Conservation (phyloP, 2,329 filamentous ascomycete genomes). For the Fonsecaea multimorphosa region DNA sequence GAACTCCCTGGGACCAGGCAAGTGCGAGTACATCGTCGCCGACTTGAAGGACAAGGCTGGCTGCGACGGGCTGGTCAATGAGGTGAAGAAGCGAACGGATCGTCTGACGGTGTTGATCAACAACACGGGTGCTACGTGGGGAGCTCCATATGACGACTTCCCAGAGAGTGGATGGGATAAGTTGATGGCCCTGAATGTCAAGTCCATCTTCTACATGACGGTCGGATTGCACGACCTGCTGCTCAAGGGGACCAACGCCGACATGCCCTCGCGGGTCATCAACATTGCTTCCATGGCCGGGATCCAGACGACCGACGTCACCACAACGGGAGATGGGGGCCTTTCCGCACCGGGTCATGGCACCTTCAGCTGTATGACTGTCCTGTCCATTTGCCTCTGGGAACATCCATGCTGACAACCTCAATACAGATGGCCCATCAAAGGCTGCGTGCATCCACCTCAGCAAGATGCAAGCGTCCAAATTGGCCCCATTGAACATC, state of each 20-base stretch:
- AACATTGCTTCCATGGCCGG: conserved; percentile 60
- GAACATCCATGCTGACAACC: conserved; percentile 9
- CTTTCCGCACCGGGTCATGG: conserved; percentile 59
- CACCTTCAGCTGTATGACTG: conserved; percentile 54
- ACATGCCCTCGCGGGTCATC: conserved; percentile 57
- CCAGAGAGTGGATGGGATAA: conserved; percentile 65
- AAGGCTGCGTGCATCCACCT: conserved; percentile 62
- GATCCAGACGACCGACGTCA: conserved; percentile 54
- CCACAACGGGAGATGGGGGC: conserved; percentile 55
- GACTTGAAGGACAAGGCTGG: conserved; percentile 61
- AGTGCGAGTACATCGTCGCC: conserved; percentile 58
- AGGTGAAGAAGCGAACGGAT: conserved; percentile 53
- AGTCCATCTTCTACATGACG: conserved; percentile 57
- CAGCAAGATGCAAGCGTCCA: conserved; percentile 58
- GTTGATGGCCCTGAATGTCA: conserved; percentile 61
- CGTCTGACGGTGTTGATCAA: conserved; percentile 58
- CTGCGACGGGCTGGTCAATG: conserved; percentile 55
- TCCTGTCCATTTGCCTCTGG: neutral
- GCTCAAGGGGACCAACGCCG: conserved; percentile 52
- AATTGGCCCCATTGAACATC: conserved; percentile 59
- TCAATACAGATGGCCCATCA: conserved; percentile 53
- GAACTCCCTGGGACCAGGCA: conserved; percentile 59
- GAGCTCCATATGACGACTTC: conserved; percentile 64
- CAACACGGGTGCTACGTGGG: conserved; percentile 59
- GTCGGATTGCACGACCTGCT: conserved; percentile 56